These are phyloP conservation scores for Cladobotryum mycophilum DNA, from an alignment of 2,329 filamentous ascomycete species.

Conservation along the genomic window DNA sequence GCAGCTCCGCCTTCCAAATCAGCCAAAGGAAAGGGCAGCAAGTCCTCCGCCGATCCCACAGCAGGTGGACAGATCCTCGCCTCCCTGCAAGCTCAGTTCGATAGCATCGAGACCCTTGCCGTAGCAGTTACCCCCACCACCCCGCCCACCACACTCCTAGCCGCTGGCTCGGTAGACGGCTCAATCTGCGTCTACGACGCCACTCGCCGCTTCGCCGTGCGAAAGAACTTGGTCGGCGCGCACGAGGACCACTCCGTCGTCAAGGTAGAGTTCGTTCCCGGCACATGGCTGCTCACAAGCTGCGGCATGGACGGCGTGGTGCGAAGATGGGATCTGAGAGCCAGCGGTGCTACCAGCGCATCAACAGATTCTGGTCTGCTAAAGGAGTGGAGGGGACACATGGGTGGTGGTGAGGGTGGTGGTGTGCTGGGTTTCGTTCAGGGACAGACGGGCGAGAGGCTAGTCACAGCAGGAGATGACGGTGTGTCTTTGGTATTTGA, in stretches of 20 bases:
- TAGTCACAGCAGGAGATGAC: constrained; percentile 91
- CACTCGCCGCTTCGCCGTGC: constrained; percentile 77
- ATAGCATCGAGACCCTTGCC: constrained; percentile 69
- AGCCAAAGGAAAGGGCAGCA: constrained; percentile 23
- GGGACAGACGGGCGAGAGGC: constrained; percentile 61
- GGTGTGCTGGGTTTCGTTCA: constrained; percentile 91
- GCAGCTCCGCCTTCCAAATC: constrained; percentile 18
- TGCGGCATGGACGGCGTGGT: constrained; percentile 91
- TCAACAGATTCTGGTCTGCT: constrained; percentile 55
- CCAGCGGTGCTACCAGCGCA: constrained; percentile 29
- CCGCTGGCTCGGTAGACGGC: constrained; percentile 64
- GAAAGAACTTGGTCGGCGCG: constrained; percentile 72
- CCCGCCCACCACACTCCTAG: constrained; percentile 50
- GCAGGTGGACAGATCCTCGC: constrained; percentile 64
- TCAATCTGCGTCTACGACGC: constrained; percentile 84
- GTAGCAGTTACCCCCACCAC: constrained; percentile 40
- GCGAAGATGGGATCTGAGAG: constrained; percentile 75
- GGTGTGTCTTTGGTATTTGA: constrained; percentile 63
- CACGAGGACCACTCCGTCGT: constrained; percentile 89
- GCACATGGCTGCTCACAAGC: constrained; percentile 68
- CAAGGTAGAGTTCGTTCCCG: constrained; percentile 78
- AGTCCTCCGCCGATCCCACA: constrained; percentile 31
- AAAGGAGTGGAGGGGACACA: constrained; percentile 86
- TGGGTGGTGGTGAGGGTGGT: constrained; percentile 77
- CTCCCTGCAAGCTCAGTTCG: constrained; percentile 68